Percentiles rank a stretch among this genome's conserved stretches.
Evolutionary conservation across 2,329 filamentous ascomycete genomes (phyloP).

Genomic region (Microdochium paspali): DNA sequence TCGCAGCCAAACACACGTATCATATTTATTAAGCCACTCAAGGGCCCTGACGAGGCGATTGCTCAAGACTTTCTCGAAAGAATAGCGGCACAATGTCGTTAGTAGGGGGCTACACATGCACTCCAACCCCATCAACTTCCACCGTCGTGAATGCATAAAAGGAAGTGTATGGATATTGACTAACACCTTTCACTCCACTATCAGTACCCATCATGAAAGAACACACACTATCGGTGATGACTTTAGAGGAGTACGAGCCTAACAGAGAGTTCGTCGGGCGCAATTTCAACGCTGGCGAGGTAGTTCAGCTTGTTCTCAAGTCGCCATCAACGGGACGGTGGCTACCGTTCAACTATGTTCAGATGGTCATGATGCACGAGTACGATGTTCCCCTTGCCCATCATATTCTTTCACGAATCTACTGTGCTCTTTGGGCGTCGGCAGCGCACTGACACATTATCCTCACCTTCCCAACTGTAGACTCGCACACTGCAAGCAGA

Average conservation of each 20-base stretch:
- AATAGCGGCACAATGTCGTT: constrained; percentile 71
- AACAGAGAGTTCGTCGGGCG: constrained; percentile 79
- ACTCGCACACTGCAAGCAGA: constrained; percentile 79
- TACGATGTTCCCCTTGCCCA: constrained; percentile 11
- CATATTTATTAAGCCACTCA: constrained; percentile 75
- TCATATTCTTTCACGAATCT: background rate
- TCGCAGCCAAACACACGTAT: constrained; percentile 70
- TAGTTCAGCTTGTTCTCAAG: constrained; percentile 75
- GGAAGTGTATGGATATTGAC: constrained; percentile 1
- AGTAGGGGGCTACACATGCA: constrained; percentile 8
- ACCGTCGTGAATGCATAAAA: too few relatives aligned
- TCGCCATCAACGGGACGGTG: constrained; percentile 55
- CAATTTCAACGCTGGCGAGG: constrained; percentile 85
- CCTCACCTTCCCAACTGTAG: too few relatives aligned
- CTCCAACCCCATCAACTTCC: too few relatives aligned
- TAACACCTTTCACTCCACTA: background rate
- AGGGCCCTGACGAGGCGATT: constrained; percentile 50
- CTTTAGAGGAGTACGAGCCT: constrained; percentile 72
- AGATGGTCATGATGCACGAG: constrained; percentile 96
- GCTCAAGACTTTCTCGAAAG: constrained; percentile 65
- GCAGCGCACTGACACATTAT: constrained; percentile 1
- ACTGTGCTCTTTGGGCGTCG: background rate
- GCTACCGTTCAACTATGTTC: constrained; percentile 75
- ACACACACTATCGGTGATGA: constrained; percentile 54
- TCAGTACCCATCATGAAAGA: constrained; percentile 60